phyloP scores from a whole-genome alignment of 1,139 yeast species.

The Spathaspora sp. region DNA sequence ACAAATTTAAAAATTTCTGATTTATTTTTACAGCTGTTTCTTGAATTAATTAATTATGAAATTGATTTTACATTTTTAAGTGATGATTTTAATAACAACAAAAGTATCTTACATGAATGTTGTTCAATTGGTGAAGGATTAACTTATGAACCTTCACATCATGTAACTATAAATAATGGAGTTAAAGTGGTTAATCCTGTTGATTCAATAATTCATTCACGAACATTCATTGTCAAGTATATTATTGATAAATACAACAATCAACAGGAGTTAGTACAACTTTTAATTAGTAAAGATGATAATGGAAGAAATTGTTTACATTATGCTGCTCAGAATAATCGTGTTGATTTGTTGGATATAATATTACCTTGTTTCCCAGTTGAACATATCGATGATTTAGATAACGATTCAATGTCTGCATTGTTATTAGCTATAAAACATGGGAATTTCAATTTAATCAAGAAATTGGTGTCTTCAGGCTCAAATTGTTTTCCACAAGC shows the following conservation, averaged over 20 bases:
- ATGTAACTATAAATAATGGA: conserved; percentile 42
- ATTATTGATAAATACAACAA: conserved; percentile 26
- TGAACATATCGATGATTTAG: conserved; percentile 50
- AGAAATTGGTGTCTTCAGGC: conserved; percentile 43
- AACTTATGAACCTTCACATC: conserved; percentile 23
- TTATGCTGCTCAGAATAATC: conserved; percentile 75
- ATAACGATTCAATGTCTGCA: conserved; percentile 79
- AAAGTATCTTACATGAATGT: conserved; percentile 45
- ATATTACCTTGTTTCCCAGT: conserved; percentile 41
- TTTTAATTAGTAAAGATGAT: conserved; percentile 50
- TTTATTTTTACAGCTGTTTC: conserved; percentile 44
- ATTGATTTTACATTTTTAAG: conserved; percentile 40
- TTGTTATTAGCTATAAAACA: conserved; percentile 75
- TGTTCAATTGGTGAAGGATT: conserved; percentile 43
- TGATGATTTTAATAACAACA: conserved; percentile 44
- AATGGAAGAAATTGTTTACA: conserved; percentile 86
- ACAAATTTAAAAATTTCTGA: conserved; percentile 53
- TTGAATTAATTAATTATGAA: conserved; percentile 41
- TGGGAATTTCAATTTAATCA: conserved; percentile 56
- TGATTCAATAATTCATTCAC: conserved; percentile 44
- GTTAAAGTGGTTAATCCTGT: conserved; percentile 42
- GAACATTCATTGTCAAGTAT: conserved; percentile 38
- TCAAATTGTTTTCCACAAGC: conserved; percentile 57
- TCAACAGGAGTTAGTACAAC: conserved; percentile 17
- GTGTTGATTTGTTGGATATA: conserved; percentile 53